Conservation (phyloP, 2,329 filamentous ascomycete species). For the Hypoxylon sp. region DNA sequence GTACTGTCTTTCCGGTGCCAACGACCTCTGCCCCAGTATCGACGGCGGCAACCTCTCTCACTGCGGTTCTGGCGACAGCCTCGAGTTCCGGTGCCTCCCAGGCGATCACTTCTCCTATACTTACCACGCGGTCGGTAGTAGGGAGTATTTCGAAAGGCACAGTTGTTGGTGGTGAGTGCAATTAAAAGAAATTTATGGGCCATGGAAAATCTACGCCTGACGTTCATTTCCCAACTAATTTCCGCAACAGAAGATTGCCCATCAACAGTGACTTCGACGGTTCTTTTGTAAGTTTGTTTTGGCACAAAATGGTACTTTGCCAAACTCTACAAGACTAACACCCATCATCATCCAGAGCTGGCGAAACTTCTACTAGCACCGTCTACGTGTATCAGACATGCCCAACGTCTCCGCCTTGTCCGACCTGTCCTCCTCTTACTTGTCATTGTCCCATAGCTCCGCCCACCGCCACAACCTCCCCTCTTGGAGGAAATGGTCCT, state of each 20-base stretch:
- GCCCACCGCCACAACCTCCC: conserved; percentile 19
- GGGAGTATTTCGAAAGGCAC: conserved; percentile 22
- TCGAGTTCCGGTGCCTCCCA: background rate
- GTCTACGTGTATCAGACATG: conserved; percentile 28
- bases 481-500: conserved; percentile 35
- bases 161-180: conserved; percentile 40
- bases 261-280: conserved; percentile 20
- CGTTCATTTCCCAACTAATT: conserved; percentile 12
- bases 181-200: background rate
- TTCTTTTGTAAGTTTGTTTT: conserved; percentile 34
- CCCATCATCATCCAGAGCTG: conserved; percentile 17
- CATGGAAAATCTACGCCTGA: background rate
- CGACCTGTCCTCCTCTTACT: conserved; percentile 41
- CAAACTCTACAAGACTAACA: conserved; percentile 5
- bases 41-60: background rate
- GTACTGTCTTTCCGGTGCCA: background rate
- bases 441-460: conserved; percentile 43
- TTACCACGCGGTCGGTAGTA: conserved; percentile 22
- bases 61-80: background rate
- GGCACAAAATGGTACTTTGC: background rate
- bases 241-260: conserved; percentile 18
- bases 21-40: background rate
- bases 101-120: conserved; percentile 2
- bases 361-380: conserved; percentile 43
- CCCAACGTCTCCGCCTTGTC: conserved; percentile 38